Evolutionary conservation across 805 yeast species (phyloP).

Genomic region (Tetrapisispora fleetii): DNA sequence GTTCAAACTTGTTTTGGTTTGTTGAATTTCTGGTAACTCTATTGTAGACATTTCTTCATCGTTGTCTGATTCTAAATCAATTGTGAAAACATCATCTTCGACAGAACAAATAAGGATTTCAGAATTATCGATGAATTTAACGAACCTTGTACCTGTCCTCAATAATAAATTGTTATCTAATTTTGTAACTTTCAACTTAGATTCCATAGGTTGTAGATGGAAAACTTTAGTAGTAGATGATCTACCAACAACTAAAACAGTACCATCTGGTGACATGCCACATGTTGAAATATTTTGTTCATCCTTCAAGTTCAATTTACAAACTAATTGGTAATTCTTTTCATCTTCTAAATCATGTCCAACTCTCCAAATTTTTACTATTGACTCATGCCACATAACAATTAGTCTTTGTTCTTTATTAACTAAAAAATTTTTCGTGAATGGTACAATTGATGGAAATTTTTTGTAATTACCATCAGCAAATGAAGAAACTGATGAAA

Average conservation of each 20-base stretch:
- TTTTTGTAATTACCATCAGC: slow-evolving; percentile 61
- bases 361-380: slow-evolving; percentile 71
- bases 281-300: slow-evolving; percentile 74
- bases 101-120: slow-evolving; percentile 44
- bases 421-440: slow-evolving; percentile 40
- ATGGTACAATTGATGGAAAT: slow-evolving; percentile 51
- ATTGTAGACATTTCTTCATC: slow-evolving; percentile 31
- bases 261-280: slow-evolving; percentile 54
- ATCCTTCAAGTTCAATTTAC: slow-evolving; percentile 56
- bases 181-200: slow-evolving; percentile 41
- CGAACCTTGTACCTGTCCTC: slow-evolving; percentile 47
- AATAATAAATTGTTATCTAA: slow-evolving; percentile 33
- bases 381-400: slow-evolving; percentile 73
- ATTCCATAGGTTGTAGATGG: slow-evolving; percentile 36
- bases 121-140: slow-evolving; percentile 39
- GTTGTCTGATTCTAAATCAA: slow-evolving; percentile 34
- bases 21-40: slow-evolving; percentile 33
- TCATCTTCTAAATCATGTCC: slow-evolving; percentile 24
- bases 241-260: slow-evolving; percentile 63
- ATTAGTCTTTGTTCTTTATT: slow-evolving; percentile 42
- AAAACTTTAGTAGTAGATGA: slow-evolving; percentile 60
- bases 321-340: slow-evolving; percentile 39
- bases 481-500: slow-evolving; percentile 58
- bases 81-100: slow-evolving; percentile 48
- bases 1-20: slow-evolving; percentile 23